Evolutionary conservation across 202 grass and related monocot species (phyloP).

Genomic region (Elaeis oleifera): DNA sequence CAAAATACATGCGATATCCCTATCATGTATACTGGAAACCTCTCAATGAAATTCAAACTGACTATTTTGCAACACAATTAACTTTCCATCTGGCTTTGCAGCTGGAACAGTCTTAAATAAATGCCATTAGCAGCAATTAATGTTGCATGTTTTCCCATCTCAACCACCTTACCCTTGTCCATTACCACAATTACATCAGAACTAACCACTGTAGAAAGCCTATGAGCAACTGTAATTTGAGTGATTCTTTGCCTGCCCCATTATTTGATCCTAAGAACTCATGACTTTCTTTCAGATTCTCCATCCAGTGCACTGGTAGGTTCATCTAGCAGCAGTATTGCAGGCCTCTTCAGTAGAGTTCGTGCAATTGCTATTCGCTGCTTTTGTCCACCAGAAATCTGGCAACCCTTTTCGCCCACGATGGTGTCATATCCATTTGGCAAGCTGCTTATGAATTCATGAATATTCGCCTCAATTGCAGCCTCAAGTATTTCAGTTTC

Average conservation of each 20-base stretch:
- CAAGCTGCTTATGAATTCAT: slow-evolving; percentile 51
- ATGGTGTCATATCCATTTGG: slow-evolving; percentile 39
- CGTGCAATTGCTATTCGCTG: slow-evolving; percentile 47
- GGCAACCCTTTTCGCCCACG: slow-evolving; percentile 52
- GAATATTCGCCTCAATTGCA: slow-evolving; percentile 44
- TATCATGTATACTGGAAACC: no score
- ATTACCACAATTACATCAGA: slow-evolving; percentile 46
- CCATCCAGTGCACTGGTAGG: slow-evolving; percentile 51
- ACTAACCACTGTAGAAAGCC: slow-evolving; percentile 35
- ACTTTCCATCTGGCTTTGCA: slow-evolving; percentile 38
- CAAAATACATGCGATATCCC: no score
- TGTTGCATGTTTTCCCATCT: slow-evolving; percentile 33
- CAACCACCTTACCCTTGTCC: slow-evolving; percentile 39
- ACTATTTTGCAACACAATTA: slow-evolving; percentile 12
- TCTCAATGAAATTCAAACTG: no score
- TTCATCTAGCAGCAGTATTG: slow-evolving; percentile 50
- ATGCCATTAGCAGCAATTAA: slow-evolving; percentile 24
- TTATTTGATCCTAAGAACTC: slow-evolving; percentile 20
- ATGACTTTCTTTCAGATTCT: slow-evolving; percentile 46
- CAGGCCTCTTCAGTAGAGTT: slow-evolving; percentile 38
- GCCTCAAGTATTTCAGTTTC: slow-evolving; percentile 47
- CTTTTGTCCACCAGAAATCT: slow-evolving; percentile 57
- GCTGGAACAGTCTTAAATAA: slow-evolving; percentile 34
- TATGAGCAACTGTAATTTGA: slow-evolving; percentile 40
- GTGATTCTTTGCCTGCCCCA: slow-evolving; percentile 27